phyloP scores from a whole-genome alignment of 148 eudicot species.

The Spergularia bocconei region DNA sequence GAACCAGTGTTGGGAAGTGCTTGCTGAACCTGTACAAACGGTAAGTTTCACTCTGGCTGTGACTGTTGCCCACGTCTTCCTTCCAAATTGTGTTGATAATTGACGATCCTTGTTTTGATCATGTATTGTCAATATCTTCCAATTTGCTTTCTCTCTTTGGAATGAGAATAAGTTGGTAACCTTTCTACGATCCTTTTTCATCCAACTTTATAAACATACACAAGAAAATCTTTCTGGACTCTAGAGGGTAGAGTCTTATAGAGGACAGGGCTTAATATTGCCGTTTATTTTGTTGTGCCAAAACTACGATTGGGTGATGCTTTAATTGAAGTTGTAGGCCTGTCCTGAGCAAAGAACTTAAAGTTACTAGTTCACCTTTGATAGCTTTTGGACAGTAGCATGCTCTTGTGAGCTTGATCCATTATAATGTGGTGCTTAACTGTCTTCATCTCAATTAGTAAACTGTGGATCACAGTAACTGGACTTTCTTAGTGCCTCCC shows the following conservation, averaged over 20 bases:
- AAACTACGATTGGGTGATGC: not conserved
- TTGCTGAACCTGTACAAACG: conserved; percentile 95
- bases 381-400: not conserved
- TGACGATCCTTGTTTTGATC: not conserved
- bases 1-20: conserved; percentile 91
- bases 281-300: not conserved
- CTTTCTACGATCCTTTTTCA: not conserved
- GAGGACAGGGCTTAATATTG: not conserved
- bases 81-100: not conserved
- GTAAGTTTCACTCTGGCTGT: conserved; percentile 42
- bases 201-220: not conserved
- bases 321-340: not conserved
- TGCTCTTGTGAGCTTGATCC: not conserved
- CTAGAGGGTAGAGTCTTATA: not conserved
- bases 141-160: not conserved
- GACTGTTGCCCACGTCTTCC: not conserved
- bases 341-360: not conserved
- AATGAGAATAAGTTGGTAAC: not conserved
- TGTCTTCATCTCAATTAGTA: not conserved
- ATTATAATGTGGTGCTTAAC: not conserved
- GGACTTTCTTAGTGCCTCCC: not conserved
- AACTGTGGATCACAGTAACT: not conserved
- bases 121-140: not conserved
- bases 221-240: not conserved
- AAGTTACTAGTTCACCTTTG: not conserved